Evolutionary conservation across 495 filamentous ascomycete genomes (phyloP).

Genomic region (Penicillium maclennaniae): DNA sequence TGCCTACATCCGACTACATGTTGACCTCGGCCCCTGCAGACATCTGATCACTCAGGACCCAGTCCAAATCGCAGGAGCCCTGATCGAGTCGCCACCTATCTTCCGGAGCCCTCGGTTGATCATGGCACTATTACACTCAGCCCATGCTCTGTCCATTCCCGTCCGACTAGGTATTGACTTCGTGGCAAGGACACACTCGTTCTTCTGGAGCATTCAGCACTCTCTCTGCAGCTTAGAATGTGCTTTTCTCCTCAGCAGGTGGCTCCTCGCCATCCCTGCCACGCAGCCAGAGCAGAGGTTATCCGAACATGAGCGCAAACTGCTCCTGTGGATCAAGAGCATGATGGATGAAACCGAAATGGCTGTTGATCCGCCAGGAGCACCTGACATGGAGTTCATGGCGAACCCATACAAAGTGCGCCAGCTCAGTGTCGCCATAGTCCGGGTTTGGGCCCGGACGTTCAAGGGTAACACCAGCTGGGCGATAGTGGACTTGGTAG

Average conservation of each 20-base stretch:
- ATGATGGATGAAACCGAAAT: slow-evolving; percentile 78
- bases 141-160: slow-evolving; percentile 52
- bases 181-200: slow-evolving; percentile 49
- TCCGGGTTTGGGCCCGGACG: slow-evolving; percentile 51
- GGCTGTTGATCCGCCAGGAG: slow-evolving; percentile 50
- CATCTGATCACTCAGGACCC: slow-evolving; percentile 48
- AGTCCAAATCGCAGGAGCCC: slow-evolving; percentile 38
- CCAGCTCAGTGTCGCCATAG: slow-evolving; percentile 48
- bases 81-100: slow-evolving; percentile 38
- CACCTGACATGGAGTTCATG: slow-evolving; percentile 43
- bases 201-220: slow-evolving; percentile 56
- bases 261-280: slow-evolving; percentile 48
- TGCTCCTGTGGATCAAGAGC: slow-evolving; percentile 63
- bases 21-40: slow-evolving; percentile 45
- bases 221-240: slow-evolving; percentile 54
- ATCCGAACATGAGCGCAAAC: slow-evolving; percentile 56
- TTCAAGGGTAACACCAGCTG: slow-evolving; percentile 55
- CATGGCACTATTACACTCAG: slow-evolving; percentile 50
- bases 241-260: slow-evolving; percentile 50
- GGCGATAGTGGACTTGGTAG: slow-evolving; percentile 51
- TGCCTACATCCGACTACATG: slow-evolving; percentile 50
- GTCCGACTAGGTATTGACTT: slow-evolving; percentile 52
- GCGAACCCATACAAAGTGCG: slow-evolving; percentile 43
- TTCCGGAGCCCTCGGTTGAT: slow-evolving; percentile 46
- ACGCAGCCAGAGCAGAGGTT: slow-evolving; percentile 44